Evolutionary conservation across 2,329 filamentous ascomycete genomes (phyloP), one percentile per base, ranked within the genome.

Genomic region (Tolypocladium cylindrosporum): DNA sequence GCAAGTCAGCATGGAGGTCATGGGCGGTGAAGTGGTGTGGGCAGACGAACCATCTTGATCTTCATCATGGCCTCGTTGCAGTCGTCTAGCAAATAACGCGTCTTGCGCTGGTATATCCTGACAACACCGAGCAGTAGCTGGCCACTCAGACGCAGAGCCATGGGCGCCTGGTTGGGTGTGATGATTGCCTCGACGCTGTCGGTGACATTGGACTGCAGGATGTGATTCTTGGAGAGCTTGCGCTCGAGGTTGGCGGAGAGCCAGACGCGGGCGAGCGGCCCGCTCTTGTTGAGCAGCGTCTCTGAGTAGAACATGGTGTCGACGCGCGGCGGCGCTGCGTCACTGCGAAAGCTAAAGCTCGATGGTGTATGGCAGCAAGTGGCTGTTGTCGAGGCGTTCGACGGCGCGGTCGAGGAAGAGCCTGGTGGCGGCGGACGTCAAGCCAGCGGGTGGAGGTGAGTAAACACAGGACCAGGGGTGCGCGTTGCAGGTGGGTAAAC

Each of bases 41-140:
- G 19, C 7, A 39, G 53, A 65, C 80, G 45, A 76, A 97, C 93
- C 91, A 97, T 95, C 72, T 97, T 97, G 68, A 99, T 97, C 77
- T 97, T 97, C 80, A 96, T 87, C 64, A 99, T 79, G 43, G 93
- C 93, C 75, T 99, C 94, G 68, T 96, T 97, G 76, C 94, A 99
- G 71, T 99, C 94, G 69, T 99, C 94, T 54, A 97, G 79, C 55
- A 99, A 79, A 74, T 99, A 99, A 67, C 92, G 89, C 69, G 94
- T 93, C 77, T 99, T 99, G 69, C 94, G 84, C 74, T 92, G 95
- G 75, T 99, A 99, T 69, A 99, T 99, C 70, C 93, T 86, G 66
- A 97, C 94, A 34, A 99, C 94, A 76, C 94, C 94, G 58, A 99
- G 83, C 69, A 99, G 79, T 59, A 99, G 81, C 77, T 99, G 94